A percentile compares a stretch with the other conserved stretches of the same genome.
Evolutionary conservation across 2,329 filamentous ascomycete genomes (phyloP).

Genomic region (Penicillium digitatum): DNA sequence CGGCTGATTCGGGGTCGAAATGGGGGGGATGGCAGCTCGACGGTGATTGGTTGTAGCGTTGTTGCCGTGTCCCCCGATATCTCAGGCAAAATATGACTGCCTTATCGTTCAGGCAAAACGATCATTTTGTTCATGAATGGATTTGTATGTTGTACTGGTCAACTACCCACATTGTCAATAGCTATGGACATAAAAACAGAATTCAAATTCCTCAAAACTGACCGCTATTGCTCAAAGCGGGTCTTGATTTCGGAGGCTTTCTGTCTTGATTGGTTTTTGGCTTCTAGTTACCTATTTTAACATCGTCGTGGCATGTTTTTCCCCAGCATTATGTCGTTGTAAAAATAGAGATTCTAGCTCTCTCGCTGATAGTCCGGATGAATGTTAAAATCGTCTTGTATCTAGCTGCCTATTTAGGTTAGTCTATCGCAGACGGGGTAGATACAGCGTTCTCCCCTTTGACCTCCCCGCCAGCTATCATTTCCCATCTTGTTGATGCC

Average conservation of each 20-base stretch:
- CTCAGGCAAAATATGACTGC: background rate
- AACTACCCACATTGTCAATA: background rate
- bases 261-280: too few species aligned
- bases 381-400: background rate
- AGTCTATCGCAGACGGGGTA: background rate
- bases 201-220: background rate
- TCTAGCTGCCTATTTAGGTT: background rate
- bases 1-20: conserved; percentile 14
- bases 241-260: background rate
- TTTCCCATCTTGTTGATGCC: background rate
- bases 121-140: background rate
- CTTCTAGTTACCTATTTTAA: background rate
- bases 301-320: too few species aligned
- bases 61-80: background rate
- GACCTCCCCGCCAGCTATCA: background rate
- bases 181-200: background rate
- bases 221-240: too few species aligned
- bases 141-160: background rate
- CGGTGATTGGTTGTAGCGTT: conserved; percentile 13
- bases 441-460: background rate
- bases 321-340: background rate
- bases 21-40: background rate
- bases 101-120: background rate
- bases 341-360: background rate
- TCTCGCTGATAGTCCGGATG: too few species aligned